phyloP scores from a whole-genome alignment of 1,284 basidiomycete genomes.

The Polyporus tsugae region DNA sequence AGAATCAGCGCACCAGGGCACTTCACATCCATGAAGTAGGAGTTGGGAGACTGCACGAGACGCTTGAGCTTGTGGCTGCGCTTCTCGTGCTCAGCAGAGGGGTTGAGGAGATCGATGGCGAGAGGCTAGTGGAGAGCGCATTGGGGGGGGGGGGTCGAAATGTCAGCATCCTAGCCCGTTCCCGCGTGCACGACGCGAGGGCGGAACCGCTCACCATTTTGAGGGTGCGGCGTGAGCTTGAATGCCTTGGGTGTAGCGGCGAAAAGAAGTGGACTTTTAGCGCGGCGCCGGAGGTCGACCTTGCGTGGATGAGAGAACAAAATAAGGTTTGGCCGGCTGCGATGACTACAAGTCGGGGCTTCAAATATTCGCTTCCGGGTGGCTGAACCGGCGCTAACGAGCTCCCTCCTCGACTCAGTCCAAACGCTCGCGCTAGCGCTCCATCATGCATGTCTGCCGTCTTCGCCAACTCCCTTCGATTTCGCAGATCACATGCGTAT shows the following conservation, averaged over 20 bases:
- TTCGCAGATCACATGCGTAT: neutral
- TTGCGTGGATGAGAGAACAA: constrained; percentile 39
- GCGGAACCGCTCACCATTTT: constrained; percentile 41
- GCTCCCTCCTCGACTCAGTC: neutral
- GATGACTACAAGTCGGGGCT: constrained; percentile 36
- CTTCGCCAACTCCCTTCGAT: neutral
- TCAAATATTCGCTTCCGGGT: constrained; percentile 32
- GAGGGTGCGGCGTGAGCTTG: constrained; percentile 26
- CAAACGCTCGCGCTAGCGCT: neutral
- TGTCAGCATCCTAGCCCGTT: neutral
- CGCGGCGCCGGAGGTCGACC: constrained; percentile 39
- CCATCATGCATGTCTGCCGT: neutral
- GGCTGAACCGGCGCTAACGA: constrained; percentile 31
- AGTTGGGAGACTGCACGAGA: constrained; percentile 97
- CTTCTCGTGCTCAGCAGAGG: constrained; percentile 87
- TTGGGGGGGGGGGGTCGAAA: neutral
- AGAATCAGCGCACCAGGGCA: constrained; percentile 83
- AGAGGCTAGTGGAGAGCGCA: constrained; percentile 74
- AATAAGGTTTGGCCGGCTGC: constrained; percentile 40
- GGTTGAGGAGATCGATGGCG: constrained; percentile 98
- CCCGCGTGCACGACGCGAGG: neutral
- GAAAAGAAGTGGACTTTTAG: constrained; percentile 39
- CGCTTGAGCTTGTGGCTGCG: constrained; percentile 99
- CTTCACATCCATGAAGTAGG: constrained; percentile 99
- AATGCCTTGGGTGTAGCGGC: constrained; percentile 35